phyloP scores from a whole-genome alignment of 169 alveolate genomes.

The Cryptosporidium parvum region DNA sequence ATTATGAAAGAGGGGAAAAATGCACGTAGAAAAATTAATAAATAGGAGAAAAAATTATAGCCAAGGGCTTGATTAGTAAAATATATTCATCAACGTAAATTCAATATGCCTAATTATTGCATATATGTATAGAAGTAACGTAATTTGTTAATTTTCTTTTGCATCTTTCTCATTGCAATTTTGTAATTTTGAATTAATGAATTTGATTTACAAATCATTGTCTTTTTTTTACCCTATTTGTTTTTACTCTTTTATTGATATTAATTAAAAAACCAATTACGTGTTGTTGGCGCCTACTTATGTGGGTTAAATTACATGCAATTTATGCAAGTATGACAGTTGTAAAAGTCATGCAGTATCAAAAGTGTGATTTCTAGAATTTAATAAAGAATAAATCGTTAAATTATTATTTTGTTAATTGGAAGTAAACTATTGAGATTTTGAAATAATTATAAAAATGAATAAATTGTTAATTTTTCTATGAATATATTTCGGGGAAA shows the following conservation, averaged over 20 bases:
- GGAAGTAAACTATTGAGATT: too few relatives aligned
- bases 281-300: not conserved
- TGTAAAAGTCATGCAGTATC: not conserved
- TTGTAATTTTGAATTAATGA: not conserved
- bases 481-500: not conserved
- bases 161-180: not conserved
- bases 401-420: too few relatives aligned
- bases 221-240: not conserved
- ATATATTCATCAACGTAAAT: not conserved
- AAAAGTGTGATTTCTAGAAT: not conserved
- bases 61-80: not conserved
- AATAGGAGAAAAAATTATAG: too few relatives aligned
- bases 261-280: not conserved
- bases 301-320: slow-evolving; percentile 1
- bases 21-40: not conserved
- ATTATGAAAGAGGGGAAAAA: too few relatives aligned
- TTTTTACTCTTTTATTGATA: not conserved
- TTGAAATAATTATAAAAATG: too few relatives aligned
- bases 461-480: too few relatives aligned
- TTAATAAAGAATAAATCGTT: too few relatives aligned
- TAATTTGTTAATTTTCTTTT: not conserved
- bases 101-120: not conserved
- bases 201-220: not conserved
- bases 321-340: slow-evolving; percentile 3
- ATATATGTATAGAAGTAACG: too few relatives aligned